Percentiles rank a stretch among this genome's conserved stretches.
Evolutionary conservation across 441 rosid genomes (phyloP).

Genomic region (Euphorbia schlechtendalii): DNA sequence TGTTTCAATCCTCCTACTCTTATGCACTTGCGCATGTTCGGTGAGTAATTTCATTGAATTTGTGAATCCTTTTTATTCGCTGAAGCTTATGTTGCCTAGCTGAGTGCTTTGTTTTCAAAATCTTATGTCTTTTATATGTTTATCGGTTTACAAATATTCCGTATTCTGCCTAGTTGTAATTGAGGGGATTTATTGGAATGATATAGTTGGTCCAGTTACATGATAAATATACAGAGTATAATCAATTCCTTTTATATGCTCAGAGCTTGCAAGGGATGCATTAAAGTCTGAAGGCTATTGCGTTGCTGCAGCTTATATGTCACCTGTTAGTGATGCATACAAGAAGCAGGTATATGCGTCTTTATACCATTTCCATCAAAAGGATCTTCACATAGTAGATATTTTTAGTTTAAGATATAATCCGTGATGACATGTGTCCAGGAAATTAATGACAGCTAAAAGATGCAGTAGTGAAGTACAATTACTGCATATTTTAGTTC

Average conservation of each 20-base stretch:
- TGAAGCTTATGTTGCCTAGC: neutral
- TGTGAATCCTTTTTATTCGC: neutral
- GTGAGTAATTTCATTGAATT: slow-evolving; percentile 18
- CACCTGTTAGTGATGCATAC: slow-evolving; percentile 86
- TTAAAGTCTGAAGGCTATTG: slow-evolving; percentile 49
- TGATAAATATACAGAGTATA: neutral
- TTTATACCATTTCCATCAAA: neutral
- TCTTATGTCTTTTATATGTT: neutral
- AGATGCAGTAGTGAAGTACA: neutral
- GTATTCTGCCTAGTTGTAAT: neutral
- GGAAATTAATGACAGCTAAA: neutral
- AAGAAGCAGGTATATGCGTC: slow-evolving; percentile 46
- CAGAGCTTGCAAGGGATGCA: slow-evolving; percentile 87
- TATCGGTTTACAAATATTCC: neutral
- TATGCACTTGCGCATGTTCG: slow-evolving; percentile 81
- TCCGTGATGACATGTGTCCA: neutral
- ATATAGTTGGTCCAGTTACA: neutral
- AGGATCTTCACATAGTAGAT: neutral
- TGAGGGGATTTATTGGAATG: neutral
- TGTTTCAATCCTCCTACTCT: slow-evolving; percentile 96
- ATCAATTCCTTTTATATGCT: slow-evolving; percentile 11
- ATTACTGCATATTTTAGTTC: neutral
- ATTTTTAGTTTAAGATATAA: neutral
- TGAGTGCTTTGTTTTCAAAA: neutral
- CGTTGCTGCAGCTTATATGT: slow-evolving; percentile 90